A percentile compares a stretch with the other conserved stretches of the same genome.
Conservation (phyloP, 345 rosid species). For the Diplotaxis tenuifolia region DNA sequence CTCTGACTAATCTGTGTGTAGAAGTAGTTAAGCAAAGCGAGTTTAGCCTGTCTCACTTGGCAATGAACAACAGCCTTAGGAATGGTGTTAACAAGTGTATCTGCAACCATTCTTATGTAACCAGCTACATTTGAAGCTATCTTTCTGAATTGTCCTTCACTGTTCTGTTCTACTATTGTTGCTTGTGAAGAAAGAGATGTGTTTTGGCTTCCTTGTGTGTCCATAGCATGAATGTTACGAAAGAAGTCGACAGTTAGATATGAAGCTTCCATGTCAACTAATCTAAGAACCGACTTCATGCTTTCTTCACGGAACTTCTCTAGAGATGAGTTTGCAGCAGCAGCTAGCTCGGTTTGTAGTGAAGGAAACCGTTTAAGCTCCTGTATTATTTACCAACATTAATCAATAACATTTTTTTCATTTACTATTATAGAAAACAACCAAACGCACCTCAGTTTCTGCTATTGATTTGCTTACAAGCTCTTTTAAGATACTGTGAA, state of each 20-base stretch:
- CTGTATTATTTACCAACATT: constrained; percentile 35
- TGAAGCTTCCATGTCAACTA: constrained; percentile 85
- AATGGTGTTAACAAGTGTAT: constrained; percentile 57
- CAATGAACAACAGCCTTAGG: constrained; percentile 81
- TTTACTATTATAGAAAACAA: not conserved
- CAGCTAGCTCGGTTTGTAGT: constrained; percentile 64
- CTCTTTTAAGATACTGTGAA: constrained; percentile 68
- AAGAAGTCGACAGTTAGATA: constrained; percentile 81
- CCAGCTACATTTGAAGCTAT: constrained; percentile 69
- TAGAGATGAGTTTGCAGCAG: constrained; percentile 59
- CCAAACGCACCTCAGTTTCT: constrained; percentile 61
- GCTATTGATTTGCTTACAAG: constrained; percentile 69
- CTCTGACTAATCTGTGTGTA: constrained; percentile 59
- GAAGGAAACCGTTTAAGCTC: constrained; percentile 72
- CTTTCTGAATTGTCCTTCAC: constrained; percentile 62
- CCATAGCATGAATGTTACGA: constrained; percentile 52
- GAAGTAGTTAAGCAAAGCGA: constrained; percentile 58
- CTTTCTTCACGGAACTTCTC: constrained; percentile 74
- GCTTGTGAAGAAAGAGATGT: constrained; percentile 14
- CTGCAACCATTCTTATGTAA: constrained; percentile 67
- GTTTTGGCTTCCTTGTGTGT: constrained; percentile 54
- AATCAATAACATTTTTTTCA: not conserved
- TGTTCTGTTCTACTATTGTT: constrained; percentile 42
- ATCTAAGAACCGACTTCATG: constrained; percentile 52
- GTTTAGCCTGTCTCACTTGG: constrained; percentile 76